phyloP scores from a whole-genome alignment of 2,329 filamentous ascomycete species.

The Cytospora schulzeri region DNA sequence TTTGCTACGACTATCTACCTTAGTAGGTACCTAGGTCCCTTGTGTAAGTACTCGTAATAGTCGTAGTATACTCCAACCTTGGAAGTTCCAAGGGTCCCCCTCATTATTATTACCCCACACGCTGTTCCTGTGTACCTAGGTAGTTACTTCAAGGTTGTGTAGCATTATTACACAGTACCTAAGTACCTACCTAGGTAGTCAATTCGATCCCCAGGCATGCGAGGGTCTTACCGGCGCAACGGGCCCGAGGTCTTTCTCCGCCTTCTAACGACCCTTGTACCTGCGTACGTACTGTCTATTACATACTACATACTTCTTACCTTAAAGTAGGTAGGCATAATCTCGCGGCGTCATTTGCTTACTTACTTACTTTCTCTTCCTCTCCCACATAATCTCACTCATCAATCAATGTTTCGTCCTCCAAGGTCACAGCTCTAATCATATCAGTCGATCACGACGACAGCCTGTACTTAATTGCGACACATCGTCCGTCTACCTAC shows the following conservation, averaged over 20 bases:
- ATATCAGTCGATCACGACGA: not conserved
- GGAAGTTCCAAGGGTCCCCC: too few species aligned
- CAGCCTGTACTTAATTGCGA: not conserved
- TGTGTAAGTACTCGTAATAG: not conserved
- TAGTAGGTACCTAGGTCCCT: not conserved
- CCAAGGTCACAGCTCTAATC: not conserved
- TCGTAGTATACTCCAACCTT: not conserved
- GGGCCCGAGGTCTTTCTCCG: conserved; percentile 6
- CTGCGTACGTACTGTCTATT: not conserved
- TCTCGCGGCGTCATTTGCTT: not conserved
- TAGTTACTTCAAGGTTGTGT: too few species aligned
- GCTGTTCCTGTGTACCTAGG: too few species aligned
- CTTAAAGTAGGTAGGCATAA: not conserved
- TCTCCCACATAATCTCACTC: not conserved
- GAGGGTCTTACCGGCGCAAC: not conserved
- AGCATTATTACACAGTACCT: too few species aligned
- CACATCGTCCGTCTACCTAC: too few species aligned
- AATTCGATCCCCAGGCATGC: not conserved
- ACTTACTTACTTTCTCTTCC: not conserved
- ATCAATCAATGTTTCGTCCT: not conserved
- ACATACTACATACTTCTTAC: too few species aligned
- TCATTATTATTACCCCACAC: conserved; percentile 16
- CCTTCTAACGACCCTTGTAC: not conserved
- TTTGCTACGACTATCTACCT: too few species aligned
- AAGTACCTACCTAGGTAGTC: not conserved